Evolutionary conservation across 305 asterid species (phyloP).

Genomic region (Fraxinus sp.): DNA sequence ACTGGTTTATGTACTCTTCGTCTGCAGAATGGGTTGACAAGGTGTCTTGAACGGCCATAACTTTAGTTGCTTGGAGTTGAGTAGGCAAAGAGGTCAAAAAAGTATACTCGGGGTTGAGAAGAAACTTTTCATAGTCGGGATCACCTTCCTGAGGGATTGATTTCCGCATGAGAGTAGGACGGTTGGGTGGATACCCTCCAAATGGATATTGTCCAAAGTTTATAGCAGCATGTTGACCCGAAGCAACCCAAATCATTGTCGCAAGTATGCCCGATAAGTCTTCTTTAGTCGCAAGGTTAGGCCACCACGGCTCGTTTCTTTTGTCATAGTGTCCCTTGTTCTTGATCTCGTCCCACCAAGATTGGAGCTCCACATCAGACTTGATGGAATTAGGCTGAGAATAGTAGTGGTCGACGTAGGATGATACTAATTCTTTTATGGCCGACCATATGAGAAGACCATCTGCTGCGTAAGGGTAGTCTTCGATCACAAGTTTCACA

Average conservation of each 20-base stretch:
- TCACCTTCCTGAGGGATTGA: slow-evolving; percentile 53
- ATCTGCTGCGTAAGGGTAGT: slow-evolving; percentile 87
- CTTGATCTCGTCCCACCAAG: slow-evolving; percentile 85
- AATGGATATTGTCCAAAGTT: slow-evolving; percentile 84
- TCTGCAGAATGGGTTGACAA: slow-evolving; percentile 77
- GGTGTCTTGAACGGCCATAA: slow-evolving; percentile 81
- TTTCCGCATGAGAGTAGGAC: slow-evolving; percentile 70
- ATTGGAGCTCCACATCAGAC: slow-evolving; percentile 69
- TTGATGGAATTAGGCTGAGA: slow-evolving; percentile 49
- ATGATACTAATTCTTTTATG: slow-evolving; percentile 61
- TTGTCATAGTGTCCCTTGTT: slow-evolving; percentile 66
- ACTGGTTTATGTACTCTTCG: slow-evolving; percentile 69
- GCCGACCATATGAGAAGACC: slow-evolving; percentile 83
- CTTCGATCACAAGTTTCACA: slow-evolving; percentile 66
- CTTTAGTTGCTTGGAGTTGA: slow-evolving; percentile 77
- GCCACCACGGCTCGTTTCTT: slow-evolving; percentile 81
- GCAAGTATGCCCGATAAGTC: slow-evolving; percentile 60
- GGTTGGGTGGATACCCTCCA: slow-evolving; percentile 74
- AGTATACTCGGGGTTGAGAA: slow-evolving; percentile 56
- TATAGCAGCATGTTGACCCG: slow-evolving; percentile 83
- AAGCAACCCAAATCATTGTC: slow-evolving; percentile 71
- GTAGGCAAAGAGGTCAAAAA: slow-evolving; percentile 82
- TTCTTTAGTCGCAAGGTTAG: slow-evolving; percentile 53
- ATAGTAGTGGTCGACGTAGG: slow-evolving; percentile 61
- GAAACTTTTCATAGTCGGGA: slow-evolving; percentile 54